Evolutionary conservation across 139 green algal genomes (phyloP), one percentile per base, ranked within the genome.

Genomic region (Chlorella sp.): DNA sequence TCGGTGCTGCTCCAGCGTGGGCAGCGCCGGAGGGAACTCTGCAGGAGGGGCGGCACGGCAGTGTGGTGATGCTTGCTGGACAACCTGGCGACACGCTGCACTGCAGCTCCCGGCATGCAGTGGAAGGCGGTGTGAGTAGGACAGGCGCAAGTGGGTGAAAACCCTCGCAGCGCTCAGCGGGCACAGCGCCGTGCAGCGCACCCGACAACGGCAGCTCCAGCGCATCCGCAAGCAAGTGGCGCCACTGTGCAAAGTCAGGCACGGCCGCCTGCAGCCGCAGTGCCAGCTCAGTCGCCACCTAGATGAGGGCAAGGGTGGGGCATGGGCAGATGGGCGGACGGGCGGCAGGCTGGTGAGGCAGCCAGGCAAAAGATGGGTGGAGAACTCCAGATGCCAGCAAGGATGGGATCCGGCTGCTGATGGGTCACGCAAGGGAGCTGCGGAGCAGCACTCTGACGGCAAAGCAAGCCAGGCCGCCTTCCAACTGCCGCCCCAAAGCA

Each of bases 131-230:
- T n/a, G n/a, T n/a, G n/a, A n/a, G n/a, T n/a, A n/a, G 58, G 11
- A 68, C 60, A 36, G 60, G 24, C 20, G 60, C 24, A 68, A 13
- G 60, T 30, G 24, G 24, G 58, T 26, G 6, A 36, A 30, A 4
- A 68, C 34, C 28, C 60, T 30, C n/a, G n/a, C 56, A 65, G 22
- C 56, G 9, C 56, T n/a, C 56, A 16, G 9, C 30, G 22, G 30
- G 4, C 30, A 70, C 14, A 40, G 64, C 64, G 41, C 3, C 16
- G 64, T 32, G 41, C 44, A 8, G 32, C 73, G 43, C 48, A 73
- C 77, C 77, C n/a, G 81, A 58, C 56, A 86, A 56, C 41, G 79
- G 87, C 70, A 92, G 51, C 41, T 85, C 87, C n/a, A 92, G 84
- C 13, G 85, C 67, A 24, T 83, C 51, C 0, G 82, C 72, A 38